These are phyloP conservation scores for Elaeis oleifera DNA, from an alignment of 202 grass and related monocot species.

Conservation along the genomic window DNA sequence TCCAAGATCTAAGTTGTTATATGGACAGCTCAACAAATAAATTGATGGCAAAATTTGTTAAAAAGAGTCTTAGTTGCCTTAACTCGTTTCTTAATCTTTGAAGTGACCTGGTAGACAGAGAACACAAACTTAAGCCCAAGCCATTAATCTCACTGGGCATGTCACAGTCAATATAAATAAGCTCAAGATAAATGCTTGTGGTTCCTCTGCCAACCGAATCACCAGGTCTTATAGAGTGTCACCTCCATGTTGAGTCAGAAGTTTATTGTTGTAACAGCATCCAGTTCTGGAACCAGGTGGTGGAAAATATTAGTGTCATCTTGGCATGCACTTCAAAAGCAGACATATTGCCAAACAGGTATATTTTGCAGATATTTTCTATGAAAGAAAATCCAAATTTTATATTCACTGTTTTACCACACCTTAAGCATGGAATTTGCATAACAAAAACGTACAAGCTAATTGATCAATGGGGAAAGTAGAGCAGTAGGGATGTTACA, in stretches of 20 bases:
- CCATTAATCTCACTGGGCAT: conserved; percentile 50
- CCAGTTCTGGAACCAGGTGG: conserved; percentile 42
- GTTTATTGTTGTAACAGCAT: conserved; percentile 57
- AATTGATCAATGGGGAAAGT: no score
- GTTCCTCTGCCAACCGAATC: conserved; percentile 80
- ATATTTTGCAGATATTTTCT: no score
- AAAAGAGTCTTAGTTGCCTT: background rate
- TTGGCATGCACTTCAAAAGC: background rate
- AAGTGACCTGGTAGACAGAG: conserved; percentile 70
- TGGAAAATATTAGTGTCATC: conserved; percentile 5
- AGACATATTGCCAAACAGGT: no score
- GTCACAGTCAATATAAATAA: conserved; percentile 77
- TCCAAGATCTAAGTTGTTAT: no score
- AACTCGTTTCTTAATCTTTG: conserved; percentile 86
- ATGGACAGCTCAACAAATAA: no score
- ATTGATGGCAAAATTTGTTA: no score
- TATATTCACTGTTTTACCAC: no score
- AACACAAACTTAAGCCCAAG: conserved; percentile 63
- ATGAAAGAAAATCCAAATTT: no score
- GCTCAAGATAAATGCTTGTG: conserved; percentile 77
- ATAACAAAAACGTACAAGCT: no score
- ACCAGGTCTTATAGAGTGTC: conserved; percentile 82
- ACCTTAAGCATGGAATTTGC: no score
- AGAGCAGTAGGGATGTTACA: no score
- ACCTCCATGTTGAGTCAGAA: conserved; percentile 55